Conservation (phyloP, 345 rosid genomes). For the Acer negundo region DNA sequence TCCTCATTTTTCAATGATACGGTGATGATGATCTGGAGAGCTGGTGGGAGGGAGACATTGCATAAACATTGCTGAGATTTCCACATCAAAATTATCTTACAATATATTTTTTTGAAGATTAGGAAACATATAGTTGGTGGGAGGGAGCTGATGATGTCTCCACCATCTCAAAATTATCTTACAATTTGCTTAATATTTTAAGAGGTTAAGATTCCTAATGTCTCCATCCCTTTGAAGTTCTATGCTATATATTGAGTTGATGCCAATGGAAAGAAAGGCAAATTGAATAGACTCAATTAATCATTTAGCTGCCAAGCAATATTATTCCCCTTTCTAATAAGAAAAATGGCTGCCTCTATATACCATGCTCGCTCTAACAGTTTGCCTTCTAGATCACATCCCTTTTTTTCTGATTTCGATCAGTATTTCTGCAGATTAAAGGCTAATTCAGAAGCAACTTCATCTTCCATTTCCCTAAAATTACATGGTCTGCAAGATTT, state of each 20-base stretch:
- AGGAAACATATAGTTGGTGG: too few species aligned
- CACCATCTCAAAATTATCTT: background rate
- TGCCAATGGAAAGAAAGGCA: background rate
- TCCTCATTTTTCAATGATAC: background rate
- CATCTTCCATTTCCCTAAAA: constrained; percentile 11
- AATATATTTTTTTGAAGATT: too few species aligned
- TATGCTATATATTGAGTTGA: background rate
- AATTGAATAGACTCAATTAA: background rate
- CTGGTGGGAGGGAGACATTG: background rate
- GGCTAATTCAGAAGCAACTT: background rate
- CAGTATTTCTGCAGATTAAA: constrained; percentile 32
- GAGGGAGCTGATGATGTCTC: too few species aligned
- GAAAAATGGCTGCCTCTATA: constrained; percentile 29
- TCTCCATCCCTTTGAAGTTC: background rate
- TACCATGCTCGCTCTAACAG: constrained; percentile 54
- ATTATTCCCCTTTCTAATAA: background rate
- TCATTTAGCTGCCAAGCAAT: background rate
- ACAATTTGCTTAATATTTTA: background rate
- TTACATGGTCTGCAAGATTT: constrained; percentile 35
- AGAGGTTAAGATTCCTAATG: constrained; percentile 18
- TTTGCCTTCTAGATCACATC: constrained; percentile 46
- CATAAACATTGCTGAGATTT: too few species aligned
- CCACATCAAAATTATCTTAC: too few species aligned
- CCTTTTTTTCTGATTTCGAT: constrained; percentile 34
- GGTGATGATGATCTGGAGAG: background rate